A percentile compares a stretch with the other conserved stretches of the same genome.
phyloP scores from a whole-genome alignment of 2,329 filamentous ascomycete genomes.

The Fonsecaea multimorphosa region DNA sequence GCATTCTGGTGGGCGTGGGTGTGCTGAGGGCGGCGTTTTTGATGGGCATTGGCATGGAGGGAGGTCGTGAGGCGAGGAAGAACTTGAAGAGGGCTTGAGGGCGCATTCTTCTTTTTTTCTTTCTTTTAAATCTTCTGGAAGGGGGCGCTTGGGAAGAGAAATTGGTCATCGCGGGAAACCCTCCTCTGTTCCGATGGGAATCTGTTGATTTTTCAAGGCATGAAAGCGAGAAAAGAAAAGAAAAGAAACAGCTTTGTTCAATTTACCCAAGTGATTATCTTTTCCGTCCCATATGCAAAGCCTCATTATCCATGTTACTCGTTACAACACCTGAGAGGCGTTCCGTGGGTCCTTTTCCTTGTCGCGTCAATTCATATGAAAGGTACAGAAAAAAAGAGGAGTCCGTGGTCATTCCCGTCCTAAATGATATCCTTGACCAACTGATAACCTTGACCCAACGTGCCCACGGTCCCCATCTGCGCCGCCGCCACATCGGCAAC shows the following conservation, averaged over 20 bases:
- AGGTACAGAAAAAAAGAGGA: no score
- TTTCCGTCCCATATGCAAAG: neutral
- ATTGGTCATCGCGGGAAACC: no score
- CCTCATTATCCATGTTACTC: neutral
- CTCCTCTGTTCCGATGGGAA: no score
- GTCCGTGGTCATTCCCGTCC: neutral
- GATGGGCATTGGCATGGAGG: constrained; percentile 2
- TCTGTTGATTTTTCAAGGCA: no score
- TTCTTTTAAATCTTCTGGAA: no score
- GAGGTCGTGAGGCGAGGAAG: neutral
- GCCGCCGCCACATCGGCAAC: constrained; percentile 1
- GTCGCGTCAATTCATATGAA: neutral
- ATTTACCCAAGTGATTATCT: neutral
- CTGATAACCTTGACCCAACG: constrained; percentile 7
- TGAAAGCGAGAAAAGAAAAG: neutral
- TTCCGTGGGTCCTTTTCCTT: neutral
- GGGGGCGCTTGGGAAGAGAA: no score
- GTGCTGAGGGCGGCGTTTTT: constrained; percentile 18
- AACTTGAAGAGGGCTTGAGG: constrained; percentile 5
- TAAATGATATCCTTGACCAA: constrained; percentile 21
- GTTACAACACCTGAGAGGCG: neutral
- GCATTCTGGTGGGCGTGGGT: neutral
- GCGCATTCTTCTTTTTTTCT: no score
- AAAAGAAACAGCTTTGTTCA: neutral
- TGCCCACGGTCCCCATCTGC: neutral